Base-by-base conservation (phyloP, 2,329 filamentous ascomycete species). In the Thyridium curvatum region DNA sequence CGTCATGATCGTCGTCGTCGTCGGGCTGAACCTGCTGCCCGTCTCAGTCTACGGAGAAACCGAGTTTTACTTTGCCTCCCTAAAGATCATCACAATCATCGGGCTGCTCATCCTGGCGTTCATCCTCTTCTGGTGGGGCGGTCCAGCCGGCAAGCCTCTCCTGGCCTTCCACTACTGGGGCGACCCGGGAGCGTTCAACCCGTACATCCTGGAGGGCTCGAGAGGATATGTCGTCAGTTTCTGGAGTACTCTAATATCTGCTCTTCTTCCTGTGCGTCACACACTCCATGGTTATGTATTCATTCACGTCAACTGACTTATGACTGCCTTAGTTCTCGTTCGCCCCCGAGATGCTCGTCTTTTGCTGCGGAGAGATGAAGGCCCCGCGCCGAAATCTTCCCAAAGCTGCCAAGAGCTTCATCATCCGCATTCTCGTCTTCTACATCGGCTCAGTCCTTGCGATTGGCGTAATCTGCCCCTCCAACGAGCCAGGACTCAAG, bases 401-500 rank as follows among this genome's bases (percentile, higher is more conserved):
- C 7, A 77, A 80, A 42, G 85, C 85, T 38, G 89, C 89, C 68
- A 84, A 80, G 57, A 71, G 88, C 36, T 89, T 84, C 48, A 89
- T 90, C 62, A 90, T 77, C 67, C 85, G 86, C 41, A 90, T 91
- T 57, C 62, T 87, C 48, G 68, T 90, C 66, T 91, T 91, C 69
- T 91, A 91, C 68, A 72, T 80, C 51, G 60, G 87, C 42, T 81
- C 76, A 15, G 82, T 89, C 30, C 72, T 91, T 38, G 71, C 90
- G 37, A 68, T 91, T 39, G 85, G 85, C 53, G 86, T 87, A 72
- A 71, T 84, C 2, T 90, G 84, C 68, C 64, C 90, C 68, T 76
- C 74, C 30, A 0, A 46, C 21, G 39, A 38, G 13, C 28, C 32
- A 4, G 18, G 32, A 12, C 39, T 44, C 0, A 59, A 75, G 1